Evolutionary conservation across 2,329 filamentous ascomycete species (phyloP).

Genomic region (Phymatotrichopsis omnivora): DNA sequence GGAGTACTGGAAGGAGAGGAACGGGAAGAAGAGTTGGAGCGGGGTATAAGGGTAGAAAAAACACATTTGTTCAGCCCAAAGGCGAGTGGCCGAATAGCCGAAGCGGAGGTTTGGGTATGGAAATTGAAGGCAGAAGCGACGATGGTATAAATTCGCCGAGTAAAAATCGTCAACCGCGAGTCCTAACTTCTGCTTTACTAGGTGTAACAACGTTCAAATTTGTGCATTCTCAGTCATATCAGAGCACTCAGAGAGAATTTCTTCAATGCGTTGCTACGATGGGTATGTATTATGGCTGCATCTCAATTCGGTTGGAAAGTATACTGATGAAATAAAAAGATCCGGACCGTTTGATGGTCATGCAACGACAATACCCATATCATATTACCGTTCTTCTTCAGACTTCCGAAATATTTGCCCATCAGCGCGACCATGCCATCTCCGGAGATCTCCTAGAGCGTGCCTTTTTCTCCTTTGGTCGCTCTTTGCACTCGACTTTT

Average conservation of each 20-base stretch:
- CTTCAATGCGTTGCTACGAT: constrained; percentile 68
- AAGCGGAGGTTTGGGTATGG: constrained; percentile 76
- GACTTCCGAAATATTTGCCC: constrained; percentile 82
- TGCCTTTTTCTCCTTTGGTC: constrained; percentile 86
- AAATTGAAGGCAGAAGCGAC: constrained; percentile 39
- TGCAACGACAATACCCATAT: constrained; percentile 68
- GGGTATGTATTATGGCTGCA: constrained; percentile 36
- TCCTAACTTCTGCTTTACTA: no score
- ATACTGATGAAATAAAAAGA: constrained; percentile 39
- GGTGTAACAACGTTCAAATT: constrained; percentile 66
- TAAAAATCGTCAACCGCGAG: constrained; percentile 37
- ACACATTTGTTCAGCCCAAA: constrained; percentile 76
- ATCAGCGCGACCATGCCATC: constrained; percentile 78
- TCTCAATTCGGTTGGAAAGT: not conserved
- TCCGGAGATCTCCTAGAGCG: constrained; percentile 82
- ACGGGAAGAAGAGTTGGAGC: constrained; percentile 45
- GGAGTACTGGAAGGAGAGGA: constrained; percentile 48
- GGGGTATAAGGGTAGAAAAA: constrained; percentile 52
- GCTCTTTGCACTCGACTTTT: constrained; percentile 76
- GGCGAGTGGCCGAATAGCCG: constrained; percentile 76
- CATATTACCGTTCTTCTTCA: constrained; percentile 91
- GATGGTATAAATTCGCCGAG: no score
- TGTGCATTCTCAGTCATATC: constrained; percentile 63
- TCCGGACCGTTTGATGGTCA: constrained; percentile 67
- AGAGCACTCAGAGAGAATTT: constrained; percentile 64